A percentile compares a stretch with the other conserved stretches of the same genome.
Evolutionary conservation across 169 alveolate species (phyloP).

Genomic region (Plasmodium malariae): DNA sequence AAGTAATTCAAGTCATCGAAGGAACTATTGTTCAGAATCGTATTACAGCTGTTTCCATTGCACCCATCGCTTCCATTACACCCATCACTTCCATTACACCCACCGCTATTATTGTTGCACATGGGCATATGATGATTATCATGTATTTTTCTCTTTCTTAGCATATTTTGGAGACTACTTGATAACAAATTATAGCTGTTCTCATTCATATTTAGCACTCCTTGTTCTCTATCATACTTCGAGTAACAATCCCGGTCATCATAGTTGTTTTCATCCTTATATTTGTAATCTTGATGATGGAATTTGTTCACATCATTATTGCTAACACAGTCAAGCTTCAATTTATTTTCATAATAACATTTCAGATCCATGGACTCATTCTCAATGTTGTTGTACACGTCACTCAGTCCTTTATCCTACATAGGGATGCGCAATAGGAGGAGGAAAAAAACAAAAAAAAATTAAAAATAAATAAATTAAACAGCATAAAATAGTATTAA

Average conservation of each 20-base stretch:
- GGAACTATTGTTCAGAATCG: neutral
- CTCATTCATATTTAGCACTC: constrained; percentile 11
- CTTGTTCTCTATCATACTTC: constrained; percentile 28
- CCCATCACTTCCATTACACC: neutral
- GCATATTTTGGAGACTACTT: constrained; percentile 24
- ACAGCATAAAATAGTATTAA: too few species aligned
- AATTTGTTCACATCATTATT: constrained; percentile 28
- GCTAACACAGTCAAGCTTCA: constrained; percentile 20
- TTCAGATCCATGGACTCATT: constrained; percentile 29
- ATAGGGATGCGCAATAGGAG: too few species aligned
- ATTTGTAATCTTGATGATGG: neutral
- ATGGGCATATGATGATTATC: constrained; percentile 7
- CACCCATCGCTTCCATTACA: neutral
- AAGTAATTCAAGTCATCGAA: constrained; percentile 30
- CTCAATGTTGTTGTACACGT: neutral
- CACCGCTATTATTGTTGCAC: neutral
- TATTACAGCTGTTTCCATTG: neutral
- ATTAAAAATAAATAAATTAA: neutral
- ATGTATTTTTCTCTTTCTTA: constrained; percentile 29
- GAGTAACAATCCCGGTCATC: constrained; percentile 36
- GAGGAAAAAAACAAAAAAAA: neutral
- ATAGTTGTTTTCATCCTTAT: constrained; percentile 25
- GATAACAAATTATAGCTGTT: constrained; percentile 24
- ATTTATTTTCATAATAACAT: constrained; percentile 24
- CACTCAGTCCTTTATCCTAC: constrained; percentile 17